phyloP scores from a whole-genome alignment of 2,329 filamentous ascomycete genomes.

The Penicillium palitans region DNA sequence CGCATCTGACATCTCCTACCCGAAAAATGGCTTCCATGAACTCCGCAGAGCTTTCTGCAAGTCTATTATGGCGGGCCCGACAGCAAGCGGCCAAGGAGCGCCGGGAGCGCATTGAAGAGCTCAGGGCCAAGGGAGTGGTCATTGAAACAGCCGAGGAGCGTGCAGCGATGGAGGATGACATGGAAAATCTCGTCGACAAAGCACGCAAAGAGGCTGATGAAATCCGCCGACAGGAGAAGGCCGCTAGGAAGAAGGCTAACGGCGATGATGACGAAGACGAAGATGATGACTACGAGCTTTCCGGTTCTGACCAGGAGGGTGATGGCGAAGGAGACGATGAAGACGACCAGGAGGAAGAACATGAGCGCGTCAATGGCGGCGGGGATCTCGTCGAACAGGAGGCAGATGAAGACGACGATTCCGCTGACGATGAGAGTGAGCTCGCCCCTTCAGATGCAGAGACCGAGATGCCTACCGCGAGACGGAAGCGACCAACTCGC shows the following conservation, averaged over 20 bases:
- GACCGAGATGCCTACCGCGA: constrained; percentile 48
- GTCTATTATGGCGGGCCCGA: constrained; percentile 69
- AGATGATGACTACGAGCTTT: constrained; percentile 47
- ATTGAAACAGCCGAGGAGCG: constrained; percentile 85
- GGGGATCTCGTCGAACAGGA: constrained; percentile 29
- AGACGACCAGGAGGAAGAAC: constrained; percentile 30
- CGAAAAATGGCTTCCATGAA: constrained; percentile 61
- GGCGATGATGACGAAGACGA: constrained; percentile 60
- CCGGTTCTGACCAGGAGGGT: constrained; percentile 49
- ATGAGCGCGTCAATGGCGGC: constrained; percentile 19
- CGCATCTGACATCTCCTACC: constrained; percentile 65
- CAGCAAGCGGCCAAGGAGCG: constrained; percentile 78
- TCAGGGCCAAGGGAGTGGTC: constrained; percentile 76
- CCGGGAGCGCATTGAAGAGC: constrained; percentile 71
- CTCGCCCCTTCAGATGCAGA: constrained; percentile 43
- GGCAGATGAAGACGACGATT: constrained; percentile 49
- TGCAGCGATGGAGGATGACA: constrained; percentile 74
- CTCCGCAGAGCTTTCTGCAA: constrained; percentile 65
- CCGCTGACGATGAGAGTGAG: constrained; percentile 30
- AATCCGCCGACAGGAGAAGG: constrained; percentile 74
- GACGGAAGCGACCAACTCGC: constrained; percentile 54
- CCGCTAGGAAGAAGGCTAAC: constrained; percentile 64
- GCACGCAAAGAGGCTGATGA: constrained; percentile 77
- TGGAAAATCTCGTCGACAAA: constrained; percentile 85
- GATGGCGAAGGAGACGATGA: constrained; percentile 41